phyloP scores from a whole-genome alignment of 768 basidiomycete species.

The Collybia sp. region DNA sequence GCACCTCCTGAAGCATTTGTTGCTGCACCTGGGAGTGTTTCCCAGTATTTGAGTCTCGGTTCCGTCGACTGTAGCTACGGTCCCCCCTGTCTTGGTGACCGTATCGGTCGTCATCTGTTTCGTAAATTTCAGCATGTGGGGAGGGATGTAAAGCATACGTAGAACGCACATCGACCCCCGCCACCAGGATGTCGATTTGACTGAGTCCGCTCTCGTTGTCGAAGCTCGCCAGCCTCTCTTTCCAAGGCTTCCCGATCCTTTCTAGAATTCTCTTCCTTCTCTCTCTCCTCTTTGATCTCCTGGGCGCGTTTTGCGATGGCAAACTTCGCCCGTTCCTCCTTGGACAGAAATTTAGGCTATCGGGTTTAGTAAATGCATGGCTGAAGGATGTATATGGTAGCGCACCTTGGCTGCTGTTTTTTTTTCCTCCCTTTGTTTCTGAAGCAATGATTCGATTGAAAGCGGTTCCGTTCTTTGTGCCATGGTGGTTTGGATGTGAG shows the following conservation, averaged over 20 bases:
- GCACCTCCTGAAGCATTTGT: conserved; percentile 20
- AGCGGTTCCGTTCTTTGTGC: conserved; percentile 60
- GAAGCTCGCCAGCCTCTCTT: conserved; percentile 63
- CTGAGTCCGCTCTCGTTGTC: conserved; percentile 44
- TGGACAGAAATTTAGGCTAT: conserved; percentile 92
- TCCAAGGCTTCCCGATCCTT: conserved; percentile 71
- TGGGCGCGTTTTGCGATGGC: conserved; percentile 85
- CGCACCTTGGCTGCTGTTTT: conserved; percentile 87
- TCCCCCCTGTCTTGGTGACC: conserved; percentile 40
- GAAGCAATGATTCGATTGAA: conserved; percentile 83
- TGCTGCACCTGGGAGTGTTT: conserved; percentile 13
- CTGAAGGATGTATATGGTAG: not conserved
- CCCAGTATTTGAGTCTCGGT: conserved; percentile 36
- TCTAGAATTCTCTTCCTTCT: conserved; percentile 55
- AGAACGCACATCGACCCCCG: conserved; percentile 32
- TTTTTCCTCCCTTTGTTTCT: conserved; percentile 84
- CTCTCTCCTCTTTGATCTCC: conserved; percentile 74
- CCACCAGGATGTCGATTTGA: conserved; percentile 29
- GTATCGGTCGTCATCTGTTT: conserved; percentile 51
- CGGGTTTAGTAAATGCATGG: conserved; percentile 1
- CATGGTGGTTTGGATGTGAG: conserved; percentile 8
- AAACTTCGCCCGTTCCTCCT: conserved; percentile 84
- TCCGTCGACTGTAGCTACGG: conserved; percentile 34
- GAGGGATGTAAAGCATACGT: conserved; percentile 7
- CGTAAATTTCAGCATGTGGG: conserved; percentile 6